Conservation (phyloP, 129 eudicot species). For the Sambucus nigra region DNA sequence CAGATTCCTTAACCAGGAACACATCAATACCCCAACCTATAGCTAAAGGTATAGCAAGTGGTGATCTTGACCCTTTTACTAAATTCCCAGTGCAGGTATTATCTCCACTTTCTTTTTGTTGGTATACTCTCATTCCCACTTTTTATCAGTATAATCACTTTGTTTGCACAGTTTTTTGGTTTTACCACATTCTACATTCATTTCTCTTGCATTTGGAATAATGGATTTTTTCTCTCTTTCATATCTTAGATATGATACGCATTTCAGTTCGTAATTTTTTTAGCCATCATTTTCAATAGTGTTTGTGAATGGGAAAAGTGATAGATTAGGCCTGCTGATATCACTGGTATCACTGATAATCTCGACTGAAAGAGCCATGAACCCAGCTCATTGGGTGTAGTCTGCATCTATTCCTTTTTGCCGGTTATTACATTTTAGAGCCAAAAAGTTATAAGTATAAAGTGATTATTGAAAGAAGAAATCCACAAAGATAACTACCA, state of each 20-base stretch:
- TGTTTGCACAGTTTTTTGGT: background rate
- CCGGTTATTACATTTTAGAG: too few relatives aligned
- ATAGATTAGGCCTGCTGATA: too few relatives aligned
- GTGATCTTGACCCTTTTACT: conserved; percentile 81
- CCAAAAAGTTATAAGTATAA: too few relatives aligned
- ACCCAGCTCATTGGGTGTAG: background rate
- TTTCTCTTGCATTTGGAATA: background rate
- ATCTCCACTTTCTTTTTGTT: background rate
- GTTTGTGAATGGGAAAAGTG: too few relatives aligned
- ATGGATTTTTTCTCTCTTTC: background rate
- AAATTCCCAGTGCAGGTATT: conserved; percentile 71
- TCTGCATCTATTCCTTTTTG: background rate
- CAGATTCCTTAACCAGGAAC: conserved; percentile 37
- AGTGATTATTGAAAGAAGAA: too few relatives aligned
- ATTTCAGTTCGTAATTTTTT: background rate
- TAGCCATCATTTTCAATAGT: background rate
- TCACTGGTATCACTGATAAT: too few relatives aligned
- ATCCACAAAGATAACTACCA: too few relatives aligned
- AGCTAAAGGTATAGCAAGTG: conserved; percentile 82
- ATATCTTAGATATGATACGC: too few relatives aligned
- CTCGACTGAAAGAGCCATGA: too few relatives aligned
- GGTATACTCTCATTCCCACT: too few relatives aligned
- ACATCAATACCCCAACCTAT: conserved; percentile 62
- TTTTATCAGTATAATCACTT: too few relatives aligned
- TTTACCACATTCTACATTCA: background rate